Conservation (phyloP, 2,329 filamentous ascomycete genomes). For the Colletotrichum filicis region DNA sequence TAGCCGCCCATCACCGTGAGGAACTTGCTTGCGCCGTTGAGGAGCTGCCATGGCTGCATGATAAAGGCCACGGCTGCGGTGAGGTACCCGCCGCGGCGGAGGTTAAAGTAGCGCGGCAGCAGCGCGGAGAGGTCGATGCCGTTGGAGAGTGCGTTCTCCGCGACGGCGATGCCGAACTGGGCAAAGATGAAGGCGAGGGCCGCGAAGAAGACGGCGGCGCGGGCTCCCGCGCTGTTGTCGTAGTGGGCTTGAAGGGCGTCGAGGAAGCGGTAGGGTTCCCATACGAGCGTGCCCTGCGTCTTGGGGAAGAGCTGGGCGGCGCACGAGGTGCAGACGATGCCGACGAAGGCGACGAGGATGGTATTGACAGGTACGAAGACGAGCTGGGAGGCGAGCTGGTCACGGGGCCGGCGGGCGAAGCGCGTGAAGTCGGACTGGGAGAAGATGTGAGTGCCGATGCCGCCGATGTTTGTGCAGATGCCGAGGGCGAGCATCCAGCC, state of each 20-base stretch:
- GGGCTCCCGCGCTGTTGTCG: slow-evolving; percentile 19
- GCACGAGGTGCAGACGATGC: slow-evolving; percentile 44
- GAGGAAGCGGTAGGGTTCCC: slow-evolving; percentile 43
- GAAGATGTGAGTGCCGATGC: slow-evolving; percentile 43
- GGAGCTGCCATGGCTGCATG: slow-evolving; percentile 40
- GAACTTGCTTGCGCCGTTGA: slow-evolving; percentile 41
- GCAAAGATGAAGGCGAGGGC: slow-evolving; percentile 37
- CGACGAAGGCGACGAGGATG: slow-evolving; percentile 41
- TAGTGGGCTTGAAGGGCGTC: slow-evolving; percentile 38
- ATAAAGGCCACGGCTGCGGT: slow-evolving; percentile 37
- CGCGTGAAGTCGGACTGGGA: slow-evolving; percentile 44
- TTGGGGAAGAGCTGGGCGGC: slow-evolving; percentile 40
- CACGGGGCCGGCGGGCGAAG: slow-evolving; percentile 42
- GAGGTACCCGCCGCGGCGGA: slow-evolving; percentile 36
- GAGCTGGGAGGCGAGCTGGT: slow-evolving; percentile 42
- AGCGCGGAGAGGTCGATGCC: slow-evolving; percentile 44
- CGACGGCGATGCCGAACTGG: slow-evolving; percentile 38
- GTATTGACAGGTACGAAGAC: slow-evolving; percentile 42
- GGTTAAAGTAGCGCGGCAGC: slow-evolving; percentile 39
- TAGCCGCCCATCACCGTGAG: slow-evolving; percentile 44
- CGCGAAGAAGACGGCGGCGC: slow-evolving; percentile 37
- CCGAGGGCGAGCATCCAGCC: slow-evolving; percentile 43
- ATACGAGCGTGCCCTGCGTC: slow-evolving; percentile 39
- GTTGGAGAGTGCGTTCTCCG: slow-evolving; percentile 37
- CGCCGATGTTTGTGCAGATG: slow-evolving; percentile 42